Evolutionary conservation across 2,329 filamentous ascomycete species (phyloP).

Genomic region (Achaetomium macrosporum): DNA sequence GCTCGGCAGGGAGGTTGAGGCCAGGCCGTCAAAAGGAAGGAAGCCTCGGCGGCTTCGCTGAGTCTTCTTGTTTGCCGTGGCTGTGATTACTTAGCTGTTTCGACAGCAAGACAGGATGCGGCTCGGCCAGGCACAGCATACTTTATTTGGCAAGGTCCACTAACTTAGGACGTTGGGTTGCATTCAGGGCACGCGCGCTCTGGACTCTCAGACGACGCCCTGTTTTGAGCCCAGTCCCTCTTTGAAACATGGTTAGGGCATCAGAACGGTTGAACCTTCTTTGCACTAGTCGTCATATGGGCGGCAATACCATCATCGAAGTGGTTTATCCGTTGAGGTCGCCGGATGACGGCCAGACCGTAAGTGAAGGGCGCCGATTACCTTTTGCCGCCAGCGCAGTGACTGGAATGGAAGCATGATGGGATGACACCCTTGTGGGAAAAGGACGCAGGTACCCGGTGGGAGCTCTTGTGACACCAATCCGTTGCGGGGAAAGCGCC

Average conservation of each 20-base stretch:
- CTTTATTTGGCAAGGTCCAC: slow-evolving; percentile 14
- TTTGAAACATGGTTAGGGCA: slow-evolving; percentile 18
- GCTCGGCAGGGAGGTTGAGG: neutral
- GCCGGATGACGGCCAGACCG: neutral
- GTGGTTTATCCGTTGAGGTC: neutral
- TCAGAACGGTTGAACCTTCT: slow-evolving; percentile 4
- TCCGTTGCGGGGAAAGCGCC: slow-evolving; percentile 15
- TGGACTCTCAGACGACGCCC: slow-evolving; percentile 12
- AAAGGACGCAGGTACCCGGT: slow-evolving; percentile 22
- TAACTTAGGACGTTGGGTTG: neutral
- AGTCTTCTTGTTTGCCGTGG: neutral
- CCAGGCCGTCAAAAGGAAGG: neutral
- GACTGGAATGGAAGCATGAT: slow-evolving; percentile 2
- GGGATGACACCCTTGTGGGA: slow-evolving; percentile 9
- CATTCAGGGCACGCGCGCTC: slow-evolving; percentile 3
- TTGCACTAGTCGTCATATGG: neutral
- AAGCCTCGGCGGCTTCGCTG: neutral
- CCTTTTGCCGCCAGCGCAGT: neutral
- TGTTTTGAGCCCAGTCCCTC: slow-evolving; percentile 25
- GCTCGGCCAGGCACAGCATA: slow-evolving; percentile 13
- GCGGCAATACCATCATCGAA: neutral
- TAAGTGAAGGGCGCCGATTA: neutral
- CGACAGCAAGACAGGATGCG: slow-evolving; percentile 3
- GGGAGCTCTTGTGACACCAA: slow-evolving; percentile 15
- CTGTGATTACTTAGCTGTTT: neutral